Percentiles rank a stretch among this genome's conserved stretches.
Conservation (phyloP, 2,329 filamentous ascomycete species). For the Botryosphaeria dothidea region DNA sequence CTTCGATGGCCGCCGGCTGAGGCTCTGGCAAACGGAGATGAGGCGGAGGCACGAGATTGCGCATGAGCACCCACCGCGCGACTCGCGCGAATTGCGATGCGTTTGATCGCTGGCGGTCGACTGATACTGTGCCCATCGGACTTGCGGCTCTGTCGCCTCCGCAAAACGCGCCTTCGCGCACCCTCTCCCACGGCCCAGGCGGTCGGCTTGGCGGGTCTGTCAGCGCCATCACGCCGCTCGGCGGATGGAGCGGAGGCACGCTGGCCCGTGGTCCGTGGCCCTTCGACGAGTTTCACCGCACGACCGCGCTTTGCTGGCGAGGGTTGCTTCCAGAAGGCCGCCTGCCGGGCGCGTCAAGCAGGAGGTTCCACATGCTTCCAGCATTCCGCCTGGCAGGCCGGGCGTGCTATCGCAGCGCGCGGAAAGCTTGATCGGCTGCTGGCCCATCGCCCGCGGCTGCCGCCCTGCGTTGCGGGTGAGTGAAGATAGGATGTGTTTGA, state of each 20-base stretch:
- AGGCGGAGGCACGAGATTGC: slow-evolving; percentile 13
- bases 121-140: slow-evolving; percentile 8
- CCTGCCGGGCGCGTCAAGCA: background rate
- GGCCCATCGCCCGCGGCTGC: background rate
- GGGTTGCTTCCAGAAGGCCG: slow-evolving; percentile 8
- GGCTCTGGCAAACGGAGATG: slow-evolving; percentile 9
- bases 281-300: slow-evolving; percentile 3
- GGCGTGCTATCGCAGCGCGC: background rate
- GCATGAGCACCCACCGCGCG: slow-evolving; percentile 3
- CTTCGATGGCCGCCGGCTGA: background rate
- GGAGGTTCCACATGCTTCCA: slow-evolving; percentile 4
- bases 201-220: background rate
- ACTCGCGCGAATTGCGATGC: slow-evolving; percentile 14
- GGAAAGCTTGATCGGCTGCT: slow-evolving; percentile 12
- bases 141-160: slow-evolving; percentile 8
- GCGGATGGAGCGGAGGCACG: background rate
- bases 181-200: background rate
- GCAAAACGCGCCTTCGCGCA: background rate
- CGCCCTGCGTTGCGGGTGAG: background rate
- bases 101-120: slow-evolving; percentile 13
- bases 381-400: slow-evolving; percentile 8
- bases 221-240: background rate
- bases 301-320: background rate
- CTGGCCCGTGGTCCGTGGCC: background rate
- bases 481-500: slow-evolving; percentile 2